Percentiles rank a stretch among this genome's conserved stretches.
Evolutionary conservation across 331 rosid species (phyloP).

Genomic region (Quercus tomentella): DNA sequence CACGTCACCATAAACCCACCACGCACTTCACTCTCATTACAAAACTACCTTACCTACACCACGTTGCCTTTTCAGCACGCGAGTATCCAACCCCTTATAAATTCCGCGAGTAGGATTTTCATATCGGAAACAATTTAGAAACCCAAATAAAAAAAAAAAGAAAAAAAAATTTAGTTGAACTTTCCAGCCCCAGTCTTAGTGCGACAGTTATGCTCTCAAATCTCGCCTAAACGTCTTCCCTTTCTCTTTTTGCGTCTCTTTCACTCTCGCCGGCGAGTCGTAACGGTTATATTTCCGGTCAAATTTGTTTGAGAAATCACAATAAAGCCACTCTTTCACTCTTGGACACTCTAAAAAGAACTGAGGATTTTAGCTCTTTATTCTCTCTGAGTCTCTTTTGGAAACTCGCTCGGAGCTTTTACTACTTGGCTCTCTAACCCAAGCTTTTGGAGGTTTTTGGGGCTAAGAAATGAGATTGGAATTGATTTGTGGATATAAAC

Average conservation of each 20-base stretch:
- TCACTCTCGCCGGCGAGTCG: slow-evolving; percentile 30
- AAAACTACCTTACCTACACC: neutral
- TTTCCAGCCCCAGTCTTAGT: slow-evolving; percentile 11
- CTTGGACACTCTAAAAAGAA: neutral
- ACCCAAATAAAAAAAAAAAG: neutral
- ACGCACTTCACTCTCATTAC: neutral
- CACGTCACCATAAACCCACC: neutral
- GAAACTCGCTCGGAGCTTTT: neutral
- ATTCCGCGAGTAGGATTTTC: slow-evolving; percentile 22
- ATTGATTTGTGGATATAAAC: slow-evolving; percentile 2
- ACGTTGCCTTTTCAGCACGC: slow-evolving; percentile 13
- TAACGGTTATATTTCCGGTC: slow-evolving; percentile 58
- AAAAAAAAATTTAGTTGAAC: slow-evolving; percentile 17
- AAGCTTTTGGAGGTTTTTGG: slow-evolving; percentile 22
- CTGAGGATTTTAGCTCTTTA: neutral
- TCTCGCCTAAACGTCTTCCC: slow-evolving; percentile 21
- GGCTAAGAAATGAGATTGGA: slow-evolving; percentile 32
- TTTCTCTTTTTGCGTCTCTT: neutral
- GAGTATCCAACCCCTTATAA: slow-evolving; percentile 17
- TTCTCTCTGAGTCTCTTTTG: neutral
- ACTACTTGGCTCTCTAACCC: neutral
- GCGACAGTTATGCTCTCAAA: slow-evolving; percentile 56
- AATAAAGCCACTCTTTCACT: neutral
- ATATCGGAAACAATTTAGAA: neutral
- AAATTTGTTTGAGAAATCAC: neutral